Conservation (phyloP, 2,329 filamentous ascomycete genomes). For the Alternaria hordeiaustralica region DNA sequence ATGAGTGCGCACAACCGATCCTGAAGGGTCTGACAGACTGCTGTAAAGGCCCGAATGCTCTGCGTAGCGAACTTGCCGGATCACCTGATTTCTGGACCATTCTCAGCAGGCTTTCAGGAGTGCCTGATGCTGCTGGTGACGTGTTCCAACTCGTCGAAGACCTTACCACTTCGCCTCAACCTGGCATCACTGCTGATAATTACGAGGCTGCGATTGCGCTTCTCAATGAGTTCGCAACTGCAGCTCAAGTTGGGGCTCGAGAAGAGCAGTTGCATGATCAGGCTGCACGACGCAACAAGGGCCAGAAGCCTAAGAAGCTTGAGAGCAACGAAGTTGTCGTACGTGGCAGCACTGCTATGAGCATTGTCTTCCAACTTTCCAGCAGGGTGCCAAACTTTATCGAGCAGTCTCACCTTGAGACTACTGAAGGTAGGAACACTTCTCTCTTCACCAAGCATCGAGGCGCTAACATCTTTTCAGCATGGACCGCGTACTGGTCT, state of each 20-base stretch:
- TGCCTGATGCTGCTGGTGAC: conserved; percentile 72
- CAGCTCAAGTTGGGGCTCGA: conserved; percentile 74
- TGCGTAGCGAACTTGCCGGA: conserved; percentile 91
- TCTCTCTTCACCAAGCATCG: neutral
- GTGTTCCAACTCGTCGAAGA: conserved; percentile 89
- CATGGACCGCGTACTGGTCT: conserved; percentile 98
- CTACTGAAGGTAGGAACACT: conserved; percentile 69
- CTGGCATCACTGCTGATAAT: conserved; percentile 91
- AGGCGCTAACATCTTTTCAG: conserved; percentile 52
- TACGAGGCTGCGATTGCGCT: conserved; percentile 87
- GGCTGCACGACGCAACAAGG: conserved; percentile 59
- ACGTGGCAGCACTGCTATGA: conserved; percentile 80
- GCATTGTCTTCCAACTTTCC: conserved; percentile 82
- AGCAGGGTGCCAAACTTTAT: conserved; percentile 84
- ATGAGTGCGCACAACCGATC: conserved; percentile 76
- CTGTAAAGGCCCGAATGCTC: conserved; percentile 75
- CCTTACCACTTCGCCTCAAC: conserved; percentile 71
- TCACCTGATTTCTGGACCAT: conserved; percentile 98
- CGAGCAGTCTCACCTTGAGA: conserved; percentile 90
- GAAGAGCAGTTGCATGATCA: conserved; percentile 73
- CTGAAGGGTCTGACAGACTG: conserved; percentile 81
- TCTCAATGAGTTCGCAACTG: conserved; percentile 87
- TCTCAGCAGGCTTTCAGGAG: conserved; percentile 74
- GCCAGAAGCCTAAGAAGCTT: conserved; percentile 56
- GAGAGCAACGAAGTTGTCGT: conserved; percentile 75